These are phyloP conservation scores for Luzula sylvatica DNA, from an alignment of 176 grass and related monocot species.

Conservation along the genomic window DNA sequence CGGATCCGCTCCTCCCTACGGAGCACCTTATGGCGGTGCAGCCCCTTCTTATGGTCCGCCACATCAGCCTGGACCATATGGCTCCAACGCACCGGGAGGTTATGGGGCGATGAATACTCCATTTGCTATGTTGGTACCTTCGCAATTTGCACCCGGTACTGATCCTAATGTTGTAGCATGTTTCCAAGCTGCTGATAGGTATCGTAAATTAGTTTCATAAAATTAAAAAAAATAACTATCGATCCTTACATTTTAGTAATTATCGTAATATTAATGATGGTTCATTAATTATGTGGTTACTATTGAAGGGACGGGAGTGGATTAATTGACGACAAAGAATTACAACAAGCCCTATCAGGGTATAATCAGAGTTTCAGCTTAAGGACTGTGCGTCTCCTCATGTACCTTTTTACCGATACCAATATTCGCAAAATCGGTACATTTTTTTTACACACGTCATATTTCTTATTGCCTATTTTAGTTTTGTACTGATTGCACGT, in stretches of 20 bases:
- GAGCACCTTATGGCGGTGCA: background rate
- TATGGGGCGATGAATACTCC: constrained; percentile 29
- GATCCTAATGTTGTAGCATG: constrained; percentile 70
- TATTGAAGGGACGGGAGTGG: constrained; percentile 45
- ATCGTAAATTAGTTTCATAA: no score
- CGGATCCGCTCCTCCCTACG: constrained; percentile 2
- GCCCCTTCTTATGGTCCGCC: constrained; percentile 5
- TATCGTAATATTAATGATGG: no score
- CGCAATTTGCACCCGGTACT: constrained; percentile 52
- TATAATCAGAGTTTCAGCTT: constrained; percentile 74
- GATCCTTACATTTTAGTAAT: background rate
- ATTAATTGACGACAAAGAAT: constrained; percentile 74
- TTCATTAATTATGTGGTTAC: no score
- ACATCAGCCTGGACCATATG: background rate
- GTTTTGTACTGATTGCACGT: no score
- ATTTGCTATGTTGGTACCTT: constrained; percentile 56
- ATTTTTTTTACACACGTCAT: background rate
- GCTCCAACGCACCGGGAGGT: background rate
- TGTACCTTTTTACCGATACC: constrained; percentile 75
- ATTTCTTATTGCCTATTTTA: background rate
- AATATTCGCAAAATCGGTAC: constrained; percentile 64
- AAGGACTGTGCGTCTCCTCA: constrained; percentile 72
- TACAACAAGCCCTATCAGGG: constrained; percentile 56
- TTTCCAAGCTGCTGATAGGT: constrained; percentile 60
- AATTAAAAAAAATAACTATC: no score